phyloP scores from a whole-genome alignment of 495 filamentous ascomycete genomes.

The Hyaloscypha hepaticicola region DNA sequence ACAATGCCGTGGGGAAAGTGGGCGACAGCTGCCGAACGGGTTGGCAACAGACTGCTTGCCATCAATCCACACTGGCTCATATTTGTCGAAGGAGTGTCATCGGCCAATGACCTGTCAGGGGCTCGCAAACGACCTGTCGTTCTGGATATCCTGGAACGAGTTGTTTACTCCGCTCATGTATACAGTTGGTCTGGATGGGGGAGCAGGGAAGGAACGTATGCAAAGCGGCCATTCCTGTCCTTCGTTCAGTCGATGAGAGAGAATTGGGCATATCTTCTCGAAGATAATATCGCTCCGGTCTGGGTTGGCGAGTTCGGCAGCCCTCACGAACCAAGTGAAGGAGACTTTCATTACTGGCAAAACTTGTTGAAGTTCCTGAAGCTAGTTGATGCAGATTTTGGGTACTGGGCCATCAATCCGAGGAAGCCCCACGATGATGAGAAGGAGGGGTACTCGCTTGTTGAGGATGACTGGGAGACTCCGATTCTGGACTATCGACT shows the following conservation, averaged over 20 bases:
- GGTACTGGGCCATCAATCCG: slow-evolving; percentile 62
- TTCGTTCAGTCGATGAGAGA: slow-evolving; percentile 56
- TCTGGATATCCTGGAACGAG: slow-evolving; percentile 48
- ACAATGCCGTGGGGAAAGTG: slow-evolving; percentile 59
- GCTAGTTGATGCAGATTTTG: slow-evolving; percentile 56
- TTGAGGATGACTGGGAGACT: slow-evolving; percentile 58
- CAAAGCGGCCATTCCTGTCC: slow-evolving; percentile 51
- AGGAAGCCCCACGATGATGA: slow-evolving; percentile 52
- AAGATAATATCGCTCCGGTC: slow-evolving; percentile 55
- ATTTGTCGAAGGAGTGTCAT: slow-evolving; percentile 59
- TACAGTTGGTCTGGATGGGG: slow-evolving; percentile 65
- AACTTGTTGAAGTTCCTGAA: slow-evolving; percentile 56
- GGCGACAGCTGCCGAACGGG: slow-evolving; percentile 57
- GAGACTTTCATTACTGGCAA: slow-evolving; percentile 58
- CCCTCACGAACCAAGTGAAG: slow-evolving; percentile 44
- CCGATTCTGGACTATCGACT: slow-evolving; percentile 55
- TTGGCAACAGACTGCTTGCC: slow-evolving; percentile 51
- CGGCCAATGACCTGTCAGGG: slow-evolving; percentile 54
- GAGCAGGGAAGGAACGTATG: slow-evolving; percentile 48
- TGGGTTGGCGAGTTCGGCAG: slow-evolving; percentile 63
- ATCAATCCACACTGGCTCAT: slow-evolving; percentile 61
- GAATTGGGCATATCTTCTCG: slow-evolving; percentile 61
- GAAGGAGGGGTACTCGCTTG: slow-evolving; percentile 53
- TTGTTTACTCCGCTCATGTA: slow-evolving; percentile 63
- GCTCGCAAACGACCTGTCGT: slow-evolving; percentile 48